phyloP scores from a whole-genome alignment of 2,329 filamentous ascomycete species.

The Aciculosporium take region DNA sequence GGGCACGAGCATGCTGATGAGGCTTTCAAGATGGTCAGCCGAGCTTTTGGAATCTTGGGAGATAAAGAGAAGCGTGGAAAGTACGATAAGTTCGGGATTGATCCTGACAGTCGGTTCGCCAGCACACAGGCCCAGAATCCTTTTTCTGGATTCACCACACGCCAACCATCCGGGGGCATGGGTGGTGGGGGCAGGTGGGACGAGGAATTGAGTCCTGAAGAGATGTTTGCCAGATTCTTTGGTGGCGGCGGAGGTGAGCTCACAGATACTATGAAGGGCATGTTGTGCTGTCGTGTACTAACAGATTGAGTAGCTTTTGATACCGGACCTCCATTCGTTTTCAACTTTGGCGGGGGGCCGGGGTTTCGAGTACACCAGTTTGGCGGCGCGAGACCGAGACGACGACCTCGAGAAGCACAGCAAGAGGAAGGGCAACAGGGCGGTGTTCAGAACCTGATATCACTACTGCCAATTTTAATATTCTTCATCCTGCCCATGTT shows the following conservation, averaged over 20 bases:
- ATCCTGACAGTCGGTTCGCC: slow-evolving; percentile 79
- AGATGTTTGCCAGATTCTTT: slow-evolving; percentile 96
- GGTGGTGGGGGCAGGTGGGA: slow-evolving; percentile 55
- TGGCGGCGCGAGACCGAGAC: slow-evolving; percentile 62
- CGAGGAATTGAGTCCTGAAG: slow-evolving; percentile 88
- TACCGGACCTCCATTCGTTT: slow-evolving; percentile 76
- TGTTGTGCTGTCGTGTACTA: background rate
- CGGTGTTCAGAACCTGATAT: slow-evolving; percentile 47
- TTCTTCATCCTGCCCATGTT: slow-evolving; percentile 78
- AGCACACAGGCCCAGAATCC: slow-evolving; percentile 45
- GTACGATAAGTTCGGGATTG: slow-evolving; percentile 79
- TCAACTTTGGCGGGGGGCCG: slow-evolving; percentile 84
- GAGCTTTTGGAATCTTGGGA: slow-evolving; percentile 83
- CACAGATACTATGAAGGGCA: background rate
- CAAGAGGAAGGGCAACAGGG: slow-evolving; percentile 35
- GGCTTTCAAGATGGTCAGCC: slow-evolving; percentile 94
- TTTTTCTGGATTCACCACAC: slow-evolving; percentile 46
- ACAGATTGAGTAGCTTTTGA: slow-evolving; percentile 43
- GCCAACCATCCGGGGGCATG: slow-evolving; percentile 27
- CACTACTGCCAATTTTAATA: slow-evolving; percentile 74
- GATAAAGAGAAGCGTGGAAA: slow-evolving; percentile 78
- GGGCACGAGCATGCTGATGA: slow-evolving; percentile 90
- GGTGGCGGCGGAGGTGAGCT: slow-evolving; percentile 48
- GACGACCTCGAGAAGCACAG: slow-evolving; percentile 55
- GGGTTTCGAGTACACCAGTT: slow-evolving; percentile 93